Percentiles rank a stretch among this genome's conserved stretches.
These are phyloP conservation scores for Wallacemonas rigidus DNA, from an alignment of 208 protist species.

Conservation along the genomic window DNA sequence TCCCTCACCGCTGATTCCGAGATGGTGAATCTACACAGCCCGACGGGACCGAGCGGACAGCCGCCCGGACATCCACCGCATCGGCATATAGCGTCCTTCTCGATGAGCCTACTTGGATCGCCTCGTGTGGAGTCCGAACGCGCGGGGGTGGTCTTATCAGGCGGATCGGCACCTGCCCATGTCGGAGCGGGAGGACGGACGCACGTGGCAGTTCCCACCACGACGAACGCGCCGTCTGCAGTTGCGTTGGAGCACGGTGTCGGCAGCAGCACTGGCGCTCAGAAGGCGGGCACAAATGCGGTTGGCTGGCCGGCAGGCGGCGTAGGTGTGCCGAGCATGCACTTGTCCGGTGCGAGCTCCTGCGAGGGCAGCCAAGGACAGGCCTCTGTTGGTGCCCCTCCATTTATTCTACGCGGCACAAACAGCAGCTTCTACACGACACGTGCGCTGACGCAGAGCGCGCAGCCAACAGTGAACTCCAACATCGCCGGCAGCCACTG, in stretches of 20 bases:
- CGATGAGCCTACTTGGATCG: background rate
- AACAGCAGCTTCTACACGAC: conserved; percentile 25
- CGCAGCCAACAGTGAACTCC: background rate
- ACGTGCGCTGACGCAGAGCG: conserved; percentile 13
- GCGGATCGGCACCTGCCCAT: background rate
- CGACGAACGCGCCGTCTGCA: background rate
- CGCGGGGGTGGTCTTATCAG: background rate
- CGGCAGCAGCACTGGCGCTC: background rate
- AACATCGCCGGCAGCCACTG: background rate
- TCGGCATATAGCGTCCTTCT: background rate
- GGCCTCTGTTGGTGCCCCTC: conserved; percentile 8
- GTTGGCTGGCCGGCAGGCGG: conserved; percentile 7
- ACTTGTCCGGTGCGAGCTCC: background rate
- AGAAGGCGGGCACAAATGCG: background rate
- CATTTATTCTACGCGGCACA: conserved; percentile 15
- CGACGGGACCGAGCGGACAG: background rate
- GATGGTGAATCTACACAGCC: background rate
- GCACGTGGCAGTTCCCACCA: background rate
- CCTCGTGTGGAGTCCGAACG: background rate
- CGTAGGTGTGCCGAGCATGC: background rate
- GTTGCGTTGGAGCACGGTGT: background rate
- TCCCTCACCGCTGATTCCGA: background rate
- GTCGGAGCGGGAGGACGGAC: background rate
- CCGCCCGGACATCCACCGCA: background rate
- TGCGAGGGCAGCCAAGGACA: background rate